Evolutionary conservation across 2,329 filamentous ascomycete genomes (phyloP).

Genomic region (Diaporthe capsici): DNA sequence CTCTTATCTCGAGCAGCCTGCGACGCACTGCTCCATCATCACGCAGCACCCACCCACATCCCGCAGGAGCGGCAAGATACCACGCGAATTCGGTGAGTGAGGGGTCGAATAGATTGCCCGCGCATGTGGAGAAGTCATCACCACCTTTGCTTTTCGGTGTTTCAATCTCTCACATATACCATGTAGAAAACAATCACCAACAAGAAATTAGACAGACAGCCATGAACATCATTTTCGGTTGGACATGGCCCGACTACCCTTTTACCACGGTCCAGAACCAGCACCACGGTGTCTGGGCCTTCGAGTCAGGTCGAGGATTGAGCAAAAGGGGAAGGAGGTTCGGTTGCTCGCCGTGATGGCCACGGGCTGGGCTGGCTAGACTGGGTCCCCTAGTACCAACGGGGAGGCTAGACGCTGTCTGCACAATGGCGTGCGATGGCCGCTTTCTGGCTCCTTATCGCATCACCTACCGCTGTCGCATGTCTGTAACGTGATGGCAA

Average conservation of each 20-base stretch:
- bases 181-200: neutral
- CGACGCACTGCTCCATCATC: neutral
- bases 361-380: neutral
- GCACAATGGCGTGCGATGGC: slow-evolving; percentile 28
- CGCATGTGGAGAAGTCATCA: slow-evolving; percentile 6
- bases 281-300: neutral
- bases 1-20: slow-evolving; percentile 9
- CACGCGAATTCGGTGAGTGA: neutral
- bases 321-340: slow-evolving; percentile 25
- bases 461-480: neutral
- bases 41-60: slow-evolving; percentile 7
- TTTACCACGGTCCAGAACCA: neutral
- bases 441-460: slow-evolving; percentile 17
- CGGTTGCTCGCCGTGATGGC: slow-evolving; percentile 6
- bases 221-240: neutral
- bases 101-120: slow-evolving; percentile 1
- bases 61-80: slow-evolving; percentile 14
- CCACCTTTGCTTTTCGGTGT: neutral
- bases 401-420: neutral
- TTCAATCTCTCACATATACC: neutral
- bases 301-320: neutral
- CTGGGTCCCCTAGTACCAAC: slow-evolving; percentile 10
- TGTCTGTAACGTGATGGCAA: neutral
- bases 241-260: neutral
- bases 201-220: neutral